phyloP scores from a whole-genome alignment of 208 protist species.

The Trypanosoma scelopori region DNA sequence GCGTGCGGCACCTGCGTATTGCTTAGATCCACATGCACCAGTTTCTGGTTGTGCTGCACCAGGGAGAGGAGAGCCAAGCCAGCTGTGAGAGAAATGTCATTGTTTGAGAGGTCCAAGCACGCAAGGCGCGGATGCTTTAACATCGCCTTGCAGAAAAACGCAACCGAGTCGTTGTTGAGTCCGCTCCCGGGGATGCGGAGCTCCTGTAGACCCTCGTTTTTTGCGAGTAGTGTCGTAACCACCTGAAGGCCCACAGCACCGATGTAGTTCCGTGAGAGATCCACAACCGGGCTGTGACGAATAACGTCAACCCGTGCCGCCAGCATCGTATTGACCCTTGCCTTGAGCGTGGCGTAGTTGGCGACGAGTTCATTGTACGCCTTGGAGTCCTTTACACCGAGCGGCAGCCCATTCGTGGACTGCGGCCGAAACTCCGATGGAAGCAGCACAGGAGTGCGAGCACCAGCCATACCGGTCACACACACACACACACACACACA shows the following conservation, averaged over 20 bases:
- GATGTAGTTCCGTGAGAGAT: slow-evolving; percentile 74
- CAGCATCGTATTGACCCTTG: slow-evolving; percentile 63
- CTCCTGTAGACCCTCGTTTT: slow-evolving; percentile 52
- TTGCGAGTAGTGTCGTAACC: slow-evolving; percentile 60
- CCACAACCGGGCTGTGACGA: slow-evolving; percentile 38
- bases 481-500: too few relatives aligned
- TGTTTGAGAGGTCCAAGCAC: slow-evolving; percentile 69
- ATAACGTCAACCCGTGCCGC: slow-evolving; percentile 38
- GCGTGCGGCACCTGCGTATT: slow-evolving; percentile 65
- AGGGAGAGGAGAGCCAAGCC: slow-evolving; percentile 74
- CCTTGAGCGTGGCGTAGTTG: slow-evolving; percentile 63
- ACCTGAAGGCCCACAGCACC: slow-evolving; percentile 74
- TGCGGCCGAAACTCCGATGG: slow-evolving; percentile 17
- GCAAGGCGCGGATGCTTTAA: slow-evolving; percentile 40
- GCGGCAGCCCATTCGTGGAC: background rate
- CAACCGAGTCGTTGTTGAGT: slow-evolving; percentile 79
- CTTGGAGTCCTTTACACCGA: slow-evolving; percentile 12
- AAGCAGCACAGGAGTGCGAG: slow-evolving; percentile 19
- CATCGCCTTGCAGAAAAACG: slow-evolving; percentile 78
- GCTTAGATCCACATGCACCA: slow-evolving; percentile 43
- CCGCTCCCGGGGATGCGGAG: slow-evolving; percentile 62
- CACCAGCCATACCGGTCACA: slow-evolving; percentile 20
- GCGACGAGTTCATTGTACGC: slow-evolving; percentile 51
- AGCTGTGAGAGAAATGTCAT: slow-evolving; percentile 70
- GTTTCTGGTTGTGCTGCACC: slow-evolving; percentile 35